A percentile compares a stretch with the other conserved stretches of the same genome.
These are phyloP conservation scores for Saitoella complicata DNA, from an alignment of 805 yeast genomes.

Conservation along the genomic window DNA sequence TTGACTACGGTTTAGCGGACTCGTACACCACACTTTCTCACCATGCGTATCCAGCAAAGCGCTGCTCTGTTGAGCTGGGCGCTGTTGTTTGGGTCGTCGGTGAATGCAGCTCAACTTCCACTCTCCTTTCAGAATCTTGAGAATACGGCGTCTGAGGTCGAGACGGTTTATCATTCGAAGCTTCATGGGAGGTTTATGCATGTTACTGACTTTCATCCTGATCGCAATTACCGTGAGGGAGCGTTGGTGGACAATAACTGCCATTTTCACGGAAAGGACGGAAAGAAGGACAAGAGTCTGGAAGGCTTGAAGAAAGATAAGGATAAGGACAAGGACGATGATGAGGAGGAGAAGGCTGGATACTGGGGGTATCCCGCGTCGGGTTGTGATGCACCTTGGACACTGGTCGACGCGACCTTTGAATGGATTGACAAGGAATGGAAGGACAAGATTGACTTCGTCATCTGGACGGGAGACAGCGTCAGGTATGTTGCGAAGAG, in stretches of 20 bases:
- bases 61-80: too few species aligned
- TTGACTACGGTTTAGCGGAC: too few species aligned
- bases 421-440: constrained; percentile 50
- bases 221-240: constrained; percentile 43
- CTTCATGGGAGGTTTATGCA: constrained; percentile 71
- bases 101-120: too few species aligned
- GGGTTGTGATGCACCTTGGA: constrained; percentile 66
- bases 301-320: not conserved
- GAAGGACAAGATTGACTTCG: constrained; percentile 65
- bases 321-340: constrained; percentile 16
- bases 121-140: too few species aligned
- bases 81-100: too few species aligned
- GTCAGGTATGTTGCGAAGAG: constrained; percentile 26
- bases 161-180: not conserved
- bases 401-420: constrained; percentile 44
- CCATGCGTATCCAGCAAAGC: too few species aligned
- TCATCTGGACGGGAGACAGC: constrained; percentile 85
- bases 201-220: constrained; percentile 78
- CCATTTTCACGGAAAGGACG: constrained; percentile 24
- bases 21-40: too few species aligned
- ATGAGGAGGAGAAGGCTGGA: constrained; percentile 35
- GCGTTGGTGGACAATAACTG: constrained; percentile 35
- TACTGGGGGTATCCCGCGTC: constrained; percentile 56
- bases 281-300: not conserved
- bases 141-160: too few species aligned